Base-by-base conservation (phyloP, 768 basidiomycete species). In the Tubosaeta sp. region DNA sequence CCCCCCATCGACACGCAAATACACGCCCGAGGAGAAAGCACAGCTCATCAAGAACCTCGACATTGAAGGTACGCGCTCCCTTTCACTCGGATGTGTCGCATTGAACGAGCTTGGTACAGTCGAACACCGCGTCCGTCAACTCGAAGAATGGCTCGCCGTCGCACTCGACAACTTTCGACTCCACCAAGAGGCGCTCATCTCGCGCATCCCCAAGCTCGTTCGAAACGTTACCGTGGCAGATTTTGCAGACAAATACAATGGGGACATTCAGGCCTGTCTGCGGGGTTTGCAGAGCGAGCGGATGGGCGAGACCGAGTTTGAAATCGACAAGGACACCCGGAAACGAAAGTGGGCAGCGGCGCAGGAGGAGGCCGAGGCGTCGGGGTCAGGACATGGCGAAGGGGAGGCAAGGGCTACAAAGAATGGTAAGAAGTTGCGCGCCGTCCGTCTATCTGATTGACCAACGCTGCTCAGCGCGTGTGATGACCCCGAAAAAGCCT, bases 291-390 rank as follows among this genome's bases (percentile, higher is more conserved):
- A 86, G 69, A 82, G 77, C 61, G 85, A 86, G 54, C 74, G 76
- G 51, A 71, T 88, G 51, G 73, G 72, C 11, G 69, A 84, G 38
- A 70, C 71, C n/a, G 71, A 70, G 14, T 75, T 76, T 3, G 83
- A 82, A 54, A 82, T 88, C 48, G 85, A 88, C 57, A 77, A 79
- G 58, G 81, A 75, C 49, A 82, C 83, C 51, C 76, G 85, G 54
- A 91, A 91, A 66, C 72, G 89, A 58, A 90, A 90, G 66, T 88
- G 86, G 86, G 78, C 83, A 5, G 84, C 80, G 16, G 77, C 80
- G 46, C 70, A 73, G 59, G 84, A 85, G 61, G 80, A 83, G 44
- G 73, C 68, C 10, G 78, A 76, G 26, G 66, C 67, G 29, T 74
- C 74, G 44, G 71, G 71, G 32, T 67, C 73, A 0, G 59, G 49